These are phyloP conservation scores for Leucoagaricus sp. DNA, from an alignment of 1,284 basidiomycete genomes.

Conservation along the genomic window DNA sequence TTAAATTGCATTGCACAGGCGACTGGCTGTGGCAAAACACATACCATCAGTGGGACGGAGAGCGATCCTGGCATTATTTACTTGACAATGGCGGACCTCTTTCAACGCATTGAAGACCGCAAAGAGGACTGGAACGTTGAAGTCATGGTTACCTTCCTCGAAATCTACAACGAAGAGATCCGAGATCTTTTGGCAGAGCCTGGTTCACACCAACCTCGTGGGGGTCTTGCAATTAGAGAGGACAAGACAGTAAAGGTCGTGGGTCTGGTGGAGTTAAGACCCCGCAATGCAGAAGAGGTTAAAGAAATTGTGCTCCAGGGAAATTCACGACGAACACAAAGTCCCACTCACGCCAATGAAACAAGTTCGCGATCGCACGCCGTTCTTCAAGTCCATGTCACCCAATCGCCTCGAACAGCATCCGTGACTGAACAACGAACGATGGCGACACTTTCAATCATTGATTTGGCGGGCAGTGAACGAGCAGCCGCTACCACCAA, in stretches of 20 bases:
- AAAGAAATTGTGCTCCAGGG: slow-evolving; percentile 89
- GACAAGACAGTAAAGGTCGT: slow-evolving; percentile 91
- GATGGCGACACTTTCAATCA: slow-evolving; percentile 91
- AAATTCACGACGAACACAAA: slow-evolving; percentile 86
- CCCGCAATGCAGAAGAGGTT: slow-evolving; percentile 85
- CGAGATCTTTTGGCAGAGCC: slow-evolving; percentile 89
- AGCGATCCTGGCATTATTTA: slow-evolving; percentile 91
- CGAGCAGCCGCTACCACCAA: slow-evolving; percentile 93
- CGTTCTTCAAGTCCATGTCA: slow-evolving; percentile 91
- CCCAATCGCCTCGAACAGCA: slow-evolving; percentile 82
- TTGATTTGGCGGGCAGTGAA: slow-evolving; percentile 95
- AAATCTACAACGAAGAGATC: slow-evolving; percentile 98
- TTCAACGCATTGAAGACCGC: slow-evolving; percentile 84
- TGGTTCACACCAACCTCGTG: slow-evolving; percentile 63
- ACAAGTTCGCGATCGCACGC: slow-evolving; percentile 96
- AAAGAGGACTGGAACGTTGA: slow-evolving; percentile 82
- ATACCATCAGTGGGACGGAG: slow-evolving; percentile 93
- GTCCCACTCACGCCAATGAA: slow-evolving; percentile 91
- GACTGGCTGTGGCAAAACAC: slow-evolving; percentile 97
- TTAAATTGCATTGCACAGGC: slow-evolving; percentile 54
- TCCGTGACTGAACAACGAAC: slow-evolving; percentile 78
- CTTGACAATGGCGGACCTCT: slow-evolving; percentile 95
- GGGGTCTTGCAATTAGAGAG: slow-evolving; percentile 90
- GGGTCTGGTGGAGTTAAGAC: slow-evolving; percentile 79
- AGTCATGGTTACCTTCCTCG: slow-evolving; percentile 90